phyloP scores from a whole-genome alignment of 2,329 filamentous ascomycete genomes.

The Nemania diffusa region DNA sequence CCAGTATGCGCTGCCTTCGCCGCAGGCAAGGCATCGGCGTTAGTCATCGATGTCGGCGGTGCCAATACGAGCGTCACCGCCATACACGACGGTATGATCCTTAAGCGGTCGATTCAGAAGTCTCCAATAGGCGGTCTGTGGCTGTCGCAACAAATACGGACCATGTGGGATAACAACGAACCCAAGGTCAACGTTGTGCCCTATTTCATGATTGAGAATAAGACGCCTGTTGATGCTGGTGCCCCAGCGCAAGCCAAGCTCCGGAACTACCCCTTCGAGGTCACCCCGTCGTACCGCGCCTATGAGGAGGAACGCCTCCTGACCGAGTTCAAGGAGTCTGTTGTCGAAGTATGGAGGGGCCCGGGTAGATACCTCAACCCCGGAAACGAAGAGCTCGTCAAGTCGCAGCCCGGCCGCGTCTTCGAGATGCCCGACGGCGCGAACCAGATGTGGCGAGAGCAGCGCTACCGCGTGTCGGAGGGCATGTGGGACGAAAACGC shows the following conservation, averaged over 20 bases:
- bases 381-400: conserved; percentile 81
- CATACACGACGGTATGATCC: conserved; percentile 91
- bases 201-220: conserved; percentile 87
- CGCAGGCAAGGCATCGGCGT: conserved; percentile 89
- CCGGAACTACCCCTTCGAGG: conserved; percentile 72
- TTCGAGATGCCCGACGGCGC: conserved; percentile 98
- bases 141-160: conserved; percentile 87
- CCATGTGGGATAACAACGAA: conserved; percentile 77
- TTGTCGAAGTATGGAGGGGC: conserved; percentile 92
- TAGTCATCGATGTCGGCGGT: conserved; percentile 66
- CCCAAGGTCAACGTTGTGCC: conserved; percentile 79
- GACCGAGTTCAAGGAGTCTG: conserved; percentile 96
- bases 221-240: conserved; percentile 87
- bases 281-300: conserved; percentile 76
- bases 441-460: conserved; percentile 92
- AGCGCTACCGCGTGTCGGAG: conserved; percentile 87
- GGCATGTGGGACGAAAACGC: conserved; percentile 90
- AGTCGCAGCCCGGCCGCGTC: conserved; percentile 78
- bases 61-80: conserved; percentile 58
- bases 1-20: conserved; percentile 93
- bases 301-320: conserved; percentile 93
- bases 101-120: conserved; percentile 88
- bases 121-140: conserved; percentile 90
- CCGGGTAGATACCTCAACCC: conserved; percentile 72
- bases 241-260: conserved; percentile 80